Evolutionary conservation across 805 yeast species (phyloP).

Genomic region (Kuraishia cidri): DNA sequence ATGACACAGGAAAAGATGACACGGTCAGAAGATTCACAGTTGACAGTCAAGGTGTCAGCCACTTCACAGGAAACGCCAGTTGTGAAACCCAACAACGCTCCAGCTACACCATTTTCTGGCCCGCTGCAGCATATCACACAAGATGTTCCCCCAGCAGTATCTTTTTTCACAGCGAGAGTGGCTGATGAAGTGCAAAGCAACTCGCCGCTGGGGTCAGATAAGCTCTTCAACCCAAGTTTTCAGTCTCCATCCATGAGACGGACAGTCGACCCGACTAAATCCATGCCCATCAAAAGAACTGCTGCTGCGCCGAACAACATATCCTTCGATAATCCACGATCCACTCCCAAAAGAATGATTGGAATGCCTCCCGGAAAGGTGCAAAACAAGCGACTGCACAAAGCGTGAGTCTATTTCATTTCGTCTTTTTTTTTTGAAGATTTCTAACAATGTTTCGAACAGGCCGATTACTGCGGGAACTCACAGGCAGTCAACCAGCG

Average conservation of each 20-base stretch:
- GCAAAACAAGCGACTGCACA: background rate
- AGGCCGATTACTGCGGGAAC: too few relatives aligned
- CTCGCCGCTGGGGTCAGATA: slow-evolving; percentile 24
- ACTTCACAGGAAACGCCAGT: too few relatives aligned
- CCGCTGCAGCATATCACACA: background rate
- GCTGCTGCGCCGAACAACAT: background rate
- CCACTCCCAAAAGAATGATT: slow-evolving; percentile 2
- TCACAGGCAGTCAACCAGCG: too few relatives aligned
- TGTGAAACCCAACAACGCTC: too few relatives aligned
- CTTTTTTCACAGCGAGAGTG: slow-evolving; percentile 57
- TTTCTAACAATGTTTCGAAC: too few relatives aligned
- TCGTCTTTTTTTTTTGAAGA: too few relatives aligned
- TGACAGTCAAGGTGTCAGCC: too few relatives aligned
- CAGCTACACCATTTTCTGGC: slow-evolving; percentile 3
- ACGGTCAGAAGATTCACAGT: slow-evolving; percentile 1
- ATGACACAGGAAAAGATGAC: background rate
- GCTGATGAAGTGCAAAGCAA: slow-evolving; percentile 48
- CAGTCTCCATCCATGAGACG: slow-evolving; percentile 47
- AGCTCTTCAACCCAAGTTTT: slow-evolving; percentile 46
- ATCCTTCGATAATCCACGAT: slow-evolving; percentile 2
- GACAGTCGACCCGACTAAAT: slow-evolving; percentile 59
- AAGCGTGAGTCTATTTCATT: too few relatives aligned
- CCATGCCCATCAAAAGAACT: slow-evolving; percentile 43
- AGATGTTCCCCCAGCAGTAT: slow-evolving; percentile 12
- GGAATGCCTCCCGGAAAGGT: slow-evolving; percentile 2